Evolutionary conservation across 805 yeast species (phyloP), one percentile per base, ranked within the genome.

Genomic region (Torulaspora indica): DNA sequence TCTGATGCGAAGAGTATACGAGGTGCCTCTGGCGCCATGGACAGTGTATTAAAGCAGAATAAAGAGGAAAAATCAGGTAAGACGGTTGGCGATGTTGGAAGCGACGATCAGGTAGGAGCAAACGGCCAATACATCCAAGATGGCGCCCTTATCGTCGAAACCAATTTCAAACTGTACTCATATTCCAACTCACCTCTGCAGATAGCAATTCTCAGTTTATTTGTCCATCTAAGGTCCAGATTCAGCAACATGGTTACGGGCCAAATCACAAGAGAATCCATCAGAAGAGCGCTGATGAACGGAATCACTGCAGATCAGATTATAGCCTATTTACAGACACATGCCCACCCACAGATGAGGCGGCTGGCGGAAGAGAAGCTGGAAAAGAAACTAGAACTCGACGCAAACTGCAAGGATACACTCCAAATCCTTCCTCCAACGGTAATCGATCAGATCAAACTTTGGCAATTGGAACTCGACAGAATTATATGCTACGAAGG

Each of bases 261-360:
- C 1, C 88, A 85, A 52, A 76, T 93, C 46, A 90, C 97, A 4
- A 78, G 98, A 63, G 97, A 91, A 56, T 86, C 96, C 0, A 82
- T 93, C 15, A 73, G 98, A 47, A 72, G 76, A 42, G 98, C 98
- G 0, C 67, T 93, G 30, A 61, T 72, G 33, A 87, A 85, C 55
- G 98, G 98, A 23, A 93, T 93, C 55, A 85, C 96, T 0, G 91
- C 98, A 0, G 96, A 89, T 30, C 98, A 93, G 62, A 86, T 93
- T 54, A 84, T 93, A 48, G 79, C 87, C 51, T 93, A 91, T 61
- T 66, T 93, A 35, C 89, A 87, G 51, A 77, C 89, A 0, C 96
- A 93, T 70, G 96, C 97, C 0, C 98, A 91, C 67, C 85, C 95
- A 2, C 95, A 89, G 61, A 85, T 91, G 93, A 69, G 79, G 43